Evolutionary conservation across 768 basidiomycete species (phyloP), one percentile per base, ranked within the genome.

Genomic region (Naematelia encephala): DNA sequence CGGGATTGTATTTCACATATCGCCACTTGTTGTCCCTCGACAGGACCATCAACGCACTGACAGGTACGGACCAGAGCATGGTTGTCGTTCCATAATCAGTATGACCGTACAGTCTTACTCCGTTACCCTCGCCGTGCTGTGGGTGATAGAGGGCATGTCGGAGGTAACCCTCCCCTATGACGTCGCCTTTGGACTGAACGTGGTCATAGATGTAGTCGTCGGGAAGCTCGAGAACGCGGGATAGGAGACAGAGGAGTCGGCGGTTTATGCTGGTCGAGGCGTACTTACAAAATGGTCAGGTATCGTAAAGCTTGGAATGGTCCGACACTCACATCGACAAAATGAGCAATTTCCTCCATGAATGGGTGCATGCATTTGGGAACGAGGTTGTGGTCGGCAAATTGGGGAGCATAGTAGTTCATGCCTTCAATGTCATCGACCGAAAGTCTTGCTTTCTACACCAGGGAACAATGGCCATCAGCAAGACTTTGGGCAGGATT

Each of bases 1-100:
- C 68, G 12, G 56, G 55, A 10, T 56, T 59, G 57, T 69, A 69
- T 13, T 51, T 55, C 13, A 69, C 68, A 46, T 67, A 69, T 25
- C 63, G 49, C 68, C 68, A 69, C 39, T 63, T 45, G 13, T 62
- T 57, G 42, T 69, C 68, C 5, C 44, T n/a, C 5, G 59, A 56
- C 45, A 56, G 57, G 46, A 69, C 59, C 45, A 66, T 64, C 5
- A 69, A 57, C 25, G 61, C 57, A 2, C 62, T 51, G 51, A 69
- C 62, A 0, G 68, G 68, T 16, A 61, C 59, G 14, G 59, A 59
- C 28, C 62, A 57, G 19, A 66, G 44, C 21, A 63, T 44, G 2
- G 60, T 60, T 26, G 52, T 54, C 11, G 16, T 48, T 1, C 59
- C 59, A 26, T 46, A 50, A 23, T 62, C 56, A n/a, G 39, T 43